Base-by-base conservation (phyloP, 306 rosid species). In the Malus fusca region DNA sequence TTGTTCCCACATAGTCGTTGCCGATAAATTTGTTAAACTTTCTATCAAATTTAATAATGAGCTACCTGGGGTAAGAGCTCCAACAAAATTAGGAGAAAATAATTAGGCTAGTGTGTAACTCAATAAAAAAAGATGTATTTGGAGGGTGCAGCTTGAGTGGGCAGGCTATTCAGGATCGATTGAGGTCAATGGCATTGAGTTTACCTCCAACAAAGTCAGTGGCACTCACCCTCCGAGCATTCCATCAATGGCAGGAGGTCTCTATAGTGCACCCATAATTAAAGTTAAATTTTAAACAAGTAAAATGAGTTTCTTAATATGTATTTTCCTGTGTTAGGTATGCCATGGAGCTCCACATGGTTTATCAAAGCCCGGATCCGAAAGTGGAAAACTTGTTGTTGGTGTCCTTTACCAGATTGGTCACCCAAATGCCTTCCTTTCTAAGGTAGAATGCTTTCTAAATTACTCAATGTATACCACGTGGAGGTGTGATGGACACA, bases 171-270 rank as follows among this genome's bases (percentile, higher is more conserved):
- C 91, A 0, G 92, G 97, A 73, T 85, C 88, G 37, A 62, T 86
- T 43, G 21, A 66, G 53, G 81, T 90, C 60, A 78, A 83, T 25
- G 91, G 88, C 69, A 85, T 81, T 0, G 52, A 85, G 6, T 92
- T 74, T 60, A 74, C 59, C 84, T 92, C 31, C 79, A 73, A 13
- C 96, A 87, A 74, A 43, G 82, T 25, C 97, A 92, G 40, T 90
- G 96, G 93, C 97, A 92, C 73, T 84, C 96, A 8, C 97, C 96
- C 65, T 87, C 93, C 0, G 96, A 92, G 78, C 96, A 92, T 25
- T 66, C 92, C 75, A 72, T 90, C 79, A 87, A 90, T 58, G 92
- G 90, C 75, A 83, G 77, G 15, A 88, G 90, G 93, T 86, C 33
- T 3, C 17, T 66, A 63, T 58, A 28, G 31, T 63, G 42, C 68